Base-by-base conservation (phyloP, 1,139 yeast genomes). In the Taphrina flavorubra region DNA sequence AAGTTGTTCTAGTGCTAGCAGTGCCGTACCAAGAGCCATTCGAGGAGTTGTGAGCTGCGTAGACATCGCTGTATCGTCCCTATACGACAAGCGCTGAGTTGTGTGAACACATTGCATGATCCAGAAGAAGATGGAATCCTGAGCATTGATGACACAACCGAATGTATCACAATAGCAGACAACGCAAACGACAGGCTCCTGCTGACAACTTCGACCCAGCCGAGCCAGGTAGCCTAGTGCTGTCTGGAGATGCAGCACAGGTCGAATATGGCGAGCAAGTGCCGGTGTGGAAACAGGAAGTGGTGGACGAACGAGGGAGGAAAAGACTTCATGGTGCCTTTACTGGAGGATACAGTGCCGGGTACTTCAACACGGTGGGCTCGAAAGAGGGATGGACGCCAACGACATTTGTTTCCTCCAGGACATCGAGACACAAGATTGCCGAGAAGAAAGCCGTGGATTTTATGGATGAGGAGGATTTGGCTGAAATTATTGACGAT, bases 271-370 rank as follows among this genome's bases (percentile, higher is more conserved):
- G 49, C 34, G 70, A 25, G 6, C 20, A 18, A 25, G 16, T 46
- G 7, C 62, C 46, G 62, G 40, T 49, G 59, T 68, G 57, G 68
- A 65, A 70, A 51, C 74, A 73, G 65, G 74, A 73, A 44, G 74
- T 70, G 14, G 60, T 69, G 13, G 74, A 73, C 60, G 74, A 72
- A 57, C 70, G 67, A 5, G 74, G 74, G n/a, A 69, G 74, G 31
- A 70, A 69, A 51, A 70, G 79, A 34, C 73, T 77, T 59, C 79
- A 77, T 65, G 79, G 79, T 1, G 79, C 79, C 4, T 77, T 77
- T 70, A 76, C 77, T 1, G 79, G 79, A 6, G 79, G 79, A 14
- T 77, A 75, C 70, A 74, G 76, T 2, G 79, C 79, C 5, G 79
- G 79, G 2, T 77, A 77, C 62, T 75, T 72, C 72, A 76, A 78